These are phyloP conservation scores for Kalmanozyma brasiliensis DNA, from an alignment of 1,284 basidiomycete genomes.

Conservation along the genomic window DNA sequence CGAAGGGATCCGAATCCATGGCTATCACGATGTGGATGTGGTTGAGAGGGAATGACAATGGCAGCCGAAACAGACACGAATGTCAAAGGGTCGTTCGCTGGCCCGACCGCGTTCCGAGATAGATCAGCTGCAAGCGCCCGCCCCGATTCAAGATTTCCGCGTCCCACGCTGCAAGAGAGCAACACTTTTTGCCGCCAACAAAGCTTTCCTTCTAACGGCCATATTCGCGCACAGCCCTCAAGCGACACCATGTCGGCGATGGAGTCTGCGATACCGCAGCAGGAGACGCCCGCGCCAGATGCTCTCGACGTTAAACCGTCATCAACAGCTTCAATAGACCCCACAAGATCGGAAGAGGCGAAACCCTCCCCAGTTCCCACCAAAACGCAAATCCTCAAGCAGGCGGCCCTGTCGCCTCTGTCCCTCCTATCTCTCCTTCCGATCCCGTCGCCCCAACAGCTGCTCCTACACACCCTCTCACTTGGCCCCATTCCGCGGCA, in stretches of 20 bases:
- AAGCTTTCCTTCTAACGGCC: no score
- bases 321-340: background rate
- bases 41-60: background rate
- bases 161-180: no score
- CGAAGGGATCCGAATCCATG: constrained; percentile 49
- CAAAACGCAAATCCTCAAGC: constrained; percentile 31
- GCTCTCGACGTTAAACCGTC: no score
- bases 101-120: constrained; percentile 33
- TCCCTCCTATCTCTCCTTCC: constrained; percentile 39
- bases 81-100: constrained; percentile 5
- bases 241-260: constrained; percentile 6
- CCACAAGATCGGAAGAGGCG: background rate
- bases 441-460: constrained; percentile 28
- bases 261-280: background rate
- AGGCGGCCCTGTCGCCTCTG: constrained; percentile 37
- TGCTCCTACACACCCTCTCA: constrained; percentile 43
- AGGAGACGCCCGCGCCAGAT: no score
- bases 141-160: constrained; percentile 6
- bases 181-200: no score
- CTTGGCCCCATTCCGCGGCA: constrained; percentile 87
- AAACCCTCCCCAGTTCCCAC: constrained; percentile 2
- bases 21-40: no score
- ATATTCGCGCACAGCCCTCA: no score
- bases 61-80: background rate
- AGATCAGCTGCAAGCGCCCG: background rate